Evolutionary conservation across 768 basidiomycete genomes (phyloP).

Genomic region (Leccinellum rugosiceps): DNA sequence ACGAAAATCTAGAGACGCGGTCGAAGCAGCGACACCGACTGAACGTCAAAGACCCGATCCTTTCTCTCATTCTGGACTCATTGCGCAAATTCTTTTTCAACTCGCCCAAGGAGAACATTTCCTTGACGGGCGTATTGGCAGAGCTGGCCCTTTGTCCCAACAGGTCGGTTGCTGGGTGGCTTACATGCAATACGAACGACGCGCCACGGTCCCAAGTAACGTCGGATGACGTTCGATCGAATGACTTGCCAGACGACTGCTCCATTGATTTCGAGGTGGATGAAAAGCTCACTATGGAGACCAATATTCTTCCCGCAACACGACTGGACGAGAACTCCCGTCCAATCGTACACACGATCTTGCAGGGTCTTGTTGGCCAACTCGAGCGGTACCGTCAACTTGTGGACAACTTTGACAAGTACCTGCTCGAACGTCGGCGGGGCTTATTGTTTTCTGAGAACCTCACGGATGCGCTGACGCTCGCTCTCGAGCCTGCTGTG

Average conservation of each 20-base stretch:
- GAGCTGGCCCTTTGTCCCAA: constrained; percentile 82
- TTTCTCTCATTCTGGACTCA: constrained; percentile 66
- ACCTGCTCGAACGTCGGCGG: constrained; percentile 79
- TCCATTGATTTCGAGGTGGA: constrained; percentile 78
- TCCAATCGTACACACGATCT: constrained; percentile 78
- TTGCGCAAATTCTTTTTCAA: constrained; percentile 82
- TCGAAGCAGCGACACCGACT: constrained; percentile 66
- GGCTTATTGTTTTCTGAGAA: constrained; percentile 92
- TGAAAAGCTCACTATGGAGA: constrained; percentile 56
- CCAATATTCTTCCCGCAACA: constrained; percentile 58
- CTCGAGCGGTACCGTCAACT: constrained; percentile 74
- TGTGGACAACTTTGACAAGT: constrained; percentile 80
- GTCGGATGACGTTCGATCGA: constrained; percentile 14
- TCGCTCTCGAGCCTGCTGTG: constrained; percentile 62
- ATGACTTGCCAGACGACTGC: constrained; percentile 70
- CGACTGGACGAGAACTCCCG: constrained; percentile 68
- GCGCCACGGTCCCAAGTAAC: constrained; percentile 12
- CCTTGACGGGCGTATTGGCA: constrained; percentile 78
- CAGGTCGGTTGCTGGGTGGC: constrained; percentile 84
- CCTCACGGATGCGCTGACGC: constrained; percentile 80
- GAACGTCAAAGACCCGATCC: constrained; percentile 71
- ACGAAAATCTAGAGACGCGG: constrained; percentile 37
- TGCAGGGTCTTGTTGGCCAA: constrained; percentile 76
- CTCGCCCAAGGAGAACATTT: constrained; percentile 82
- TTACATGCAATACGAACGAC: constrained; percentile 63